These are phyloP conservation scores for Ganoderma lingzhi DNA, from an alignment of 1,284 basidiomycete genomes.

Conservation along the genomic window DNA sequence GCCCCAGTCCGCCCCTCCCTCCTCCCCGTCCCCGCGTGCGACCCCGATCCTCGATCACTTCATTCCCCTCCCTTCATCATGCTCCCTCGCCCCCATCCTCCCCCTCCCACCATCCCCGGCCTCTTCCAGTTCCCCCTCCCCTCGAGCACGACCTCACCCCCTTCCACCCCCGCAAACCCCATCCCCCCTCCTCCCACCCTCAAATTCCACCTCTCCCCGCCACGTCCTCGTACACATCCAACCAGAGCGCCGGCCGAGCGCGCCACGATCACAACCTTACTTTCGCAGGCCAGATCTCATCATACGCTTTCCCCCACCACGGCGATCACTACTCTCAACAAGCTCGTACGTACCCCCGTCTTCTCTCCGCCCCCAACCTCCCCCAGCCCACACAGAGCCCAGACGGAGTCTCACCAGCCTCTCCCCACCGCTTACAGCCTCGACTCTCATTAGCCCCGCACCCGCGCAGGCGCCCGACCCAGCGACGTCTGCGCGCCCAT, in stretches of 20 bases:
- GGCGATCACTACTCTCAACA: slow-evolving; percentile 11
- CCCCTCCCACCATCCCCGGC: slow-evolving; percentile 20
- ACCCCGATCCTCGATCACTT: slow-evolving; percentile 23
- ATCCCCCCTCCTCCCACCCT: not conserved
- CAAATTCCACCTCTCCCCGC: not conserved
- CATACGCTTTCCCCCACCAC: not conserved
- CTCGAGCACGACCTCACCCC: slow-evolving; percentile 23
- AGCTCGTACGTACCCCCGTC: slow-evolving; percentile 8
- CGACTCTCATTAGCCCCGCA: not conserved
- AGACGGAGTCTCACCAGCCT: not conserved
- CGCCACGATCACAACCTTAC: slow-evolving; percentile 13
- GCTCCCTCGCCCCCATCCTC: not conserved
- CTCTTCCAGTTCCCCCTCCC: slow-evolving; percentile 30
- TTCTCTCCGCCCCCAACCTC: not conserved
- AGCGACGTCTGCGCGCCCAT: not conserved
- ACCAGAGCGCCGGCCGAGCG: not conserved
- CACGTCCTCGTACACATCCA: not conserved
- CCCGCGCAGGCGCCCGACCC: not conserved
- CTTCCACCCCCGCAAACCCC: not conserved
- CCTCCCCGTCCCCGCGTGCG: slow-evolving; percentile 1
- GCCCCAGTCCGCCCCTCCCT: slow-evolving; percentile 1
- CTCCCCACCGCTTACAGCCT: slow-evolving; percentile 8
- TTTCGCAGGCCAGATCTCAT: slow-evolving; percentile 9
- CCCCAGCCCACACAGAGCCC: not conserved
- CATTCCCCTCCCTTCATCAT: slow-evolving; percentile 2